Conservation (phyloP, 176 grass and related monocot species). For the Poa pratensis region DNA sequence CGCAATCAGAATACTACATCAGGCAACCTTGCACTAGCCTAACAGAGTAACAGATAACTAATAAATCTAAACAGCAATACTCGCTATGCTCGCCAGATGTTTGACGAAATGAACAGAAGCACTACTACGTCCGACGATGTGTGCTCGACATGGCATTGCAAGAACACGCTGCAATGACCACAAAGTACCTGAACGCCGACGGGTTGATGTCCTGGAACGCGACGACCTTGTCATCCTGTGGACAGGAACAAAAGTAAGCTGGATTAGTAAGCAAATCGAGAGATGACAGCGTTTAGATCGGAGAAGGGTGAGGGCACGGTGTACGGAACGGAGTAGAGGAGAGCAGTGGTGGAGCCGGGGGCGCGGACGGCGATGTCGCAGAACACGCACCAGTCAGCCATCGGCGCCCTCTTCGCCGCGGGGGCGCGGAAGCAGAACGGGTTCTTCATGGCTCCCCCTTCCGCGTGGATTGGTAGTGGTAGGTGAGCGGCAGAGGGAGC, state of each 20-base stretch:
- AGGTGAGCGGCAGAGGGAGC: neutral
- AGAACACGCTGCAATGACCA: neutral
- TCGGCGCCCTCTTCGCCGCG: constrained; percentile 32
- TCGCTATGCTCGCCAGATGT: neutral
- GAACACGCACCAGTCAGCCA: constrained; percentile 66
- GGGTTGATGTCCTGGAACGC: constrained; percentile 88
- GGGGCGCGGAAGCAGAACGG: constrained; percentile 55
- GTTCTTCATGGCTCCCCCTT: constrained; percentile 37
- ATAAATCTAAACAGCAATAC: constrained; percentile 11
- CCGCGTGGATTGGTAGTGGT: neutral
- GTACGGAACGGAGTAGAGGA: constrained; percentile 78
- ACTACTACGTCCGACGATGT: neutral
- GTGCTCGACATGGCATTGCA: neutral
- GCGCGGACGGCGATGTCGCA: constrained; percentile 71
- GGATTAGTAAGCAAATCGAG: neutral
- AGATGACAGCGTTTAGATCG: neutral
- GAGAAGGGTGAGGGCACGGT: neutral
- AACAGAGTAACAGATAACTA: neutral
- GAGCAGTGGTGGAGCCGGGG: constrained; percentile 44
- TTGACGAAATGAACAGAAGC: constrained; percentile 35
- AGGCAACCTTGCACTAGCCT: neutral
- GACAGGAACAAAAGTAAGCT: neutral
- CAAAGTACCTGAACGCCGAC: constrained; percentile 79
- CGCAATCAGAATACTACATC: neutral
- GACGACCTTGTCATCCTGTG: constrained; percentile 89